Evolutionary conservation across 2,329 filamentous ascomycete species (phyloP), one percentile per base, ranked within the genome.

Genomic region (Rugonectria rugulosa): DNA sequence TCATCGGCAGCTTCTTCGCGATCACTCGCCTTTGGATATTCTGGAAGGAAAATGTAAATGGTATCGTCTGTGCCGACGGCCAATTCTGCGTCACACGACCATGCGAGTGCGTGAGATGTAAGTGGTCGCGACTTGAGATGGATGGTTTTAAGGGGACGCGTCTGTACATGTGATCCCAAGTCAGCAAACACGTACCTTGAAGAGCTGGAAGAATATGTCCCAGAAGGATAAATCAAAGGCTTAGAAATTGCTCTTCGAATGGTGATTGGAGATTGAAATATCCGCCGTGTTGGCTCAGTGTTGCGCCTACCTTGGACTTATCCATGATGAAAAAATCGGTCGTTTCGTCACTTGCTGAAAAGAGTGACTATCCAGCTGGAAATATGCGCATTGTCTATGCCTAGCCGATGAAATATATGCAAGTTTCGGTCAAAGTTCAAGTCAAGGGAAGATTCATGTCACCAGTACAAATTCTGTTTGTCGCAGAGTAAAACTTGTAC

Each of bases 61-160:
- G 79, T 80, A 66, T 86, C 83, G 57, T 84, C 81, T n/a, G 81
- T 79, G 3, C 77, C 79, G 26, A 85, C 75, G 27, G 83, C 83
- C 5, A 86, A 73, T 63, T 85, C 83, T 20, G 79, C 81, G 48
- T 86, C 83, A 57, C 79, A 79, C 19, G 83, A 86, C 80, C 83
- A 86, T 29, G 79, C 65, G 8, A 79, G 60, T 2, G 75, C 71
- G 53, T 77, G 76, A 5, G 73, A 74, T 23, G 77, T 76, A 56
- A 80, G 69, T 15, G 79, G 77, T 5, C 79, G 71, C 10, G 77
- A 75, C 31, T 71, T 71, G 17, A 83, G 69, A 41, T 71, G 67
- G 19, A 82, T 71, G 3, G 77, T 72, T 61, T 79, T 78, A 8
- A 86, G 73, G 1, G 80, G 79, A 6, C 79, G 75, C 38, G 76